Evolutionary conservation across 768 basidiomycete species (phyloP), one percentile per base, ranked within the genome.

Genomic region (Cubamyces lactineus): DNA sequence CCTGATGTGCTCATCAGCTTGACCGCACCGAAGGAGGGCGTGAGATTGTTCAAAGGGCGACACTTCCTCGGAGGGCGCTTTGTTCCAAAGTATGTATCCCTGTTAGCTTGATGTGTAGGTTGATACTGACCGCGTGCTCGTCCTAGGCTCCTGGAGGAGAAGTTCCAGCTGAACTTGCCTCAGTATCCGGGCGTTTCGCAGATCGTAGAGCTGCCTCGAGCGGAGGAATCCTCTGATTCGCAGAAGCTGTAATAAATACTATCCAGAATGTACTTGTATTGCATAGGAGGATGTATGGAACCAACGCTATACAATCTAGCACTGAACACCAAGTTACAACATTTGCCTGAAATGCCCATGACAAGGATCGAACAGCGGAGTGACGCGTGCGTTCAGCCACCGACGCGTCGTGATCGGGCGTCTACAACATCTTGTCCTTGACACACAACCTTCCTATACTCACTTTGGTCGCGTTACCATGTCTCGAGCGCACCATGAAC

Each of bases 51-150:
- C 75, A 83, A 73, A 26, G 94, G 96, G 12, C 80, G 84, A 39
- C 97, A 99, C 78, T 97, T 94, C 71, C 82, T 98, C 1, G 97
- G 96, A 1, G 97, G 97, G 1, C 80, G 97, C 62, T 99, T 99
- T 72, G 84, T 98, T 19, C 87, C 95, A 5, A 89, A 82, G 95
- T 96, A 67, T 67, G 88, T 78, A 0, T 4, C 28, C 50, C 5
- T 34, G 34, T 41, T 28, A 34, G 56, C 21, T 50, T 59, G n/a
- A 40, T 49, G 11, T n/a, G 50, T 49, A 24, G 8, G 40, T 17
- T 9, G 4, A 15, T 41, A 45, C 24, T 50, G 28, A 40, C 54
- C 8, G 16, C 65, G 17, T 67, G 9, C 45, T 66, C 17, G 67
- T 11, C 45, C 40, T 24, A 97, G 95, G 69, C 68, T 78, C 17